These are phyloP conservation scores for Pyricularia sp. DNA, from an alignment of 2,329 filamentous ascomycete genomes.

Conservation along the genomic window DNA sequence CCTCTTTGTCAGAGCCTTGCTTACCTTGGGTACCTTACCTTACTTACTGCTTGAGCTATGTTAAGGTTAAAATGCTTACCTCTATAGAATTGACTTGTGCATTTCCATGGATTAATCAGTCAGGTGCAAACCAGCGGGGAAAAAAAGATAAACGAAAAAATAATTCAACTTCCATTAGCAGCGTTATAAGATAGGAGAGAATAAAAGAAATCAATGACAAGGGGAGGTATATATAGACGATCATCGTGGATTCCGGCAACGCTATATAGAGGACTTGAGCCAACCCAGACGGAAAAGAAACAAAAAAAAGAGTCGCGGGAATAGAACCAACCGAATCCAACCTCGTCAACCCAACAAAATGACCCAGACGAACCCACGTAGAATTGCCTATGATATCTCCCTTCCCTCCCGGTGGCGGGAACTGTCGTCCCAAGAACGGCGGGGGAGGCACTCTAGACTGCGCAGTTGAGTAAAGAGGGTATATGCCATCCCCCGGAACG, in stretches of 20 bases:
- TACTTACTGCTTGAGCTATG: too few relatives aligned
- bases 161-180: background rate
- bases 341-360: background rate
- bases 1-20: too few relatives aligned
- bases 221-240: slow-evolving; percentile 1
- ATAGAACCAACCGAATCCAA: background rate
- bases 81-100: too few relatives aligned
- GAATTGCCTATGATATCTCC: background rate
- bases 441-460: background rate
- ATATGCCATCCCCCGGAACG: background rate
- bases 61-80: too few relatives aligned
- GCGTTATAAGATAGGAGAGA: background rate
- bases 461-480: background rate
- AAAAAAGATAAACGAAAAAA: background rate
- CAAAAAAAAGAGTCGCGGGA: background rate
- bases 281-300: slow-evolving; percentile 1
- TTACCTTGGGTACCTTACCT: too few relatives aligned
- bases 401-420: background rate
- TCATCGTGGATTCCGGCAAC: background rate
- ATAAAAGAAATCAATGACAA: background rate
- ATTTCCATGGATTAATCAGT: background rate
- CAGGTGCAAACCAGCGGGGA: background rate
- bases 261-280: background rate
- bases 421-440: background rate
- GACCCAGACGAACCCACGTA: background rate